A percentile compares a stretch with the other conserved stretches of the same genome.
These are phyloP conservation scores for Taiozyma sp. DNA, from an alignment of 1,139 yeast genomes.

Conservation along the genomic window DNA sequence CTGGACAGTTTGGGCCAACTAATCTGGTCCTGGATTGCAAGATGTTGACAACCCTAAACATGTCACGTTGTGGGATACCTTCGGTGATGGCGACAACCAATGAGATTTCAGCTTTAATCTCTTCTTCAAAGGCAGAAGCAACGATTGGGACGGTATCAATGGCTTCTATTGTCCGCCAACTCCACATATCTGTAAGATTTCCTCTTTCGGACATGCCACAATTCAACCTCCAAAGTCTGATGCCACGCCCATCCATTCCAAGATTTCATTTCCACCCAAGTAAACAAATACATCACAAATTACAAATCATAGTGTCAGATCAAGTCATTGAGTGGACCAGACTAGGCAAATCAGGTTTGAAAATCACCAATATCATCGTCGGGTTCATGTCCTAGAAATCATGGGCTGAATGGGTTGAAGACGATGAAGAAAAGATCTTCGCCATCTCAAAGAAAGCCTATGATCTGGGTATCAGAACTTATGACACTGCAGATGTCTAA, in stretches of 20 bases:
- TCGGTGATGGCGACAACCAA: conserved; percentile 97
- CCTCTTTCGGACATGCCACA: neutral
- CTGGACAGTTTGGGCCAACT: conserved; percentile 99
- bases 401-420: conserved; percentile 46
- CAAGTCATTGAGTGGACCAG: conserved; percentile 7
- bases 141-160: conserved; percentile 55
- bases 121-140: conserved; percentile 93
- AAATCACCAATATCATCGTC: conserved; percentile 45
- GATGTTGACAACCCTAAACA: conserved; percentile 94
- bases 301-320: neutral
- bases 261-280: neutral
- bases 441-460: conserved; percentile 43
- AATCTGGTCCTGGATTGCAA: conserved; percentile 93
- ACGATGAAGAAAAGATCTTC: conserved; percentile 33
- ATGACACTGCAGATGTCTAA: conserved; percentile 45
- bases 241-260: neutral
- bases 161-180: neutral
- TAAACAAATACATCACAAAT: neutral
- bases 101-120: conserved; percentile 94
- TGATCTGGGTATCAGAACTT: conserved; percentile 45
- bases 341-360: conserved; percentile 38
- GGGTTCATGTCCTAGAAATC: conserved; percentile 50
- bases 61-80: conserved; percentile 98
- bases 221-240: neutral
- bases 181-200: neutral